Evolutionary conservation across 1,139 yeast species (phyloP).

Genomic region (Saccharomycopsis hybrid): DNA sequence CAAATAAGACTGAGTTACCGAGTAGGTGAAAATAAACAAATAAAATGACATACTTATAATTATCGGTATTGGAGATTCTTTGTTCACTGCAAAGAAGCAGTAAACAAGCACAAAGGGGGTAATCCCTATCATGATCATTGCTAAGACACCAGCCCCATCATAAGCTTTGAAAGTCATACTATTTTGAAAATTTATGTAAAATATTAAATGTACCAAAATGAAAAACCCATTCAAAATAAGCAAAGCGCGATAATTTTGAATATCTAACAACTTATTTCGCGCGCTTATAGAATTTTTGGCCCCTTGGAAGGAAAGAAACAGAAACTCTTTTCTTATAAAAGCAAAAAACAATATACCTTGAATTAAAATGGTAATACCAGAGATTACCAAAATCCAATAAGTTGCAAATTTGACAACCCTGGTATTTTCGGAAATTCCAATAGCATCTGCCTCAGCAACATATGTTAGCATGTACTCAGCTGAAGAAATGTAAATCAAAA

Average conservation of each 20-base stretch:
- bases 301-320: conserved; percentile 1
- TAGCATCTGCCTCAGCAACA: neutral
- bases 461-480: conserved; percentile 4
- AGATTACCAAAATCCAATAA: conserved; percentile 6
- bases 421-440: neutral
- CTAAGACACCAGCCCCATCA: neutral
- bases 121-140: neutral
- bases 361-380: conserved; percentile 2
- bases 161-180: neutral
- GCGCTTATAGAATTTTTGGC: neutral
- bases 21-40: neutral
- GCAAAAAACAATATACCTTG: conserved; percentile 1
- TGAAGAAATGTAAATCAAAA: conserved; percentile 3
- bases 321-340: conserved; percentile 2
- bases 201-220: conserved; percentile 1
- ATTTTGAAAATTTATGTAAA: neutral
- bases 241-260: conserved; percentile 9
- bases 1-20: neutral
- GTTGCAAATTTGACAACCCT: conserved; percentile 1
- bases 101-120: conserved; percentile 4
- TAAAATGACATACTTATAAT: neutral
- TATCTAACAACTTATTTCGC: neutral
- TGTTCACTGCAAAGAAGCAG: neutral
- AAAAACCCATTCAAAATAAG: conserved; percentile 6
- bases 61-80: neutral